Evolutionary conservation across 1,284 basidiomycete species (phyloP), one percentile per base, ranked within the genome.

Genomic region (Melampsora occidentalis): DNA sequence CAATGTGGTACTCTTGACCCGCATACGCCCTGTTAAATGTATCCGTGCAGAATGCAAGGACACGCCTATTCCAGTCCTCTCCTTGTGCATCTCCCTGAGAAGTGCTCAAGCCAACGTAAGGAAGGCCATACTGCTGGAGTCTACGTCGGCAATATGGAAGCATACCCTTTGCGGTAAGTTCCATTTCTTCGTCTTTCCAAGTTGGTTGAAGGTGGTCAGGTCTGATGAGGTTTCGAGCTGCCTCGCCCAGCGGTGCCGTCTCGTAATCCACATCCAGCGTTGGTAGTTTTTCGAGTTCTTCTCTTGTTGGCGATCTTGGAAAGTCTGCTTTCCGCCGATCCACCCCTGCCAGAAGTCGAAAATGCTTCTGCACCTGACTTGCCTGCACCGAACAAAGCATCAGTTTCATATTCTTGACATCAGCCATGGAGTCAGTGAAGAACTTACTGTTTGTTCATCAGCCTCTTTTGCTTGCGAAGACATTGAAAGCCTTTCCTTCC

Each of bases 131-230:
- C 59, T 69, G 67, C 46, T 18, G 33, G 5, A 35, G 12, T 35
- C 49, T 49, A 35, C 25, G 49, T 2, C 51, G 25, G 49, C 48
- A 69, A n/a, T 69, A 69, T 33, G 22, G 2, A 9, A 22, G 5
- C 22, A 69, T 53, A 16, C 49, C 49, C 10, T 12, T n/a, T 16
- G 49, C 67, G 39, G 39, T 42, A 42, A 42, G 39, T 42, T 42
- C 39, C 67, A 69, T 69, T 20, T 53, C 16, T 12, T 35, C 49
- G 2, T 57, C 67, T 22, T 69, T 53, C 67, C 67, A 69, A 69
- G 25, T 69, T 20, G 5, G n/a, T 16, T 39, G n/a, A n/a, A 69
- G 49, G 12, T 53, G 16, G 9, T 10, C 25, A 35, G 28, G 7
- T 53, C 39, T 53, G 48, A 65, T 65, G 63, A 65, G 63, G 25